Evolutionary conservation across 2,329 filamentous ascomycete genomes (phyloP), one percentile per base, ranked within the genome.

Genomic region (Colletotrichum shisoi): DNA sequence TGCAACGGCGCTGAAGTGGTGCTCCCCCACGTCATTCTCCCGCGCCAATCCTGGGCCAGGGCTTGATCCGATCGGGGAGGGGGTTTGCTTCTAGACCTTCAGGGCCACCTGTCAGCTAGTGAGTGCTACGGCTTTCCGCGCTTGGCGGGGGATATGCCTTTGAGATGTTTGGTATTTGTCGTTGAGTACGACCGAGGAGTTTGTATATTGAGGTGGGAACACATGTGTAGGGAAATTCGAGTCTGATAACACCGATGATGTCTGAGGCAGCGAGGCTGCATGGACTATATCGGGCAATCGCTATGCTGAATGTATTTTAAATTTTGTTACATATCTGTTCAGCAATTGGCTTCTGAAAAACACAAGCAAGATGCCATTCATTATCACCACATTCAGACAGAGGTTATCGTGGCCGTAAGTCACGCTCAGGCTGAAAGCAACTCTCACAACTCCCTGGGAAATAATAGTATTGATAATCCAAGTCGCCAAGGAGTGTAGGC

Each of bases 11-110:
- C 62, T 60, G 62, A 46, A 31, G 53, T 42, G 52, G 59, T 34
- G 13, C 13, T 13, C 40, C 40, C 64, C 54, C 64, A 67, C 64
- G 64, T 56, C 64, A 67, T 64, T 59, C 64, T 67, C 54, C 61
- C 61, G 61, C 64, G 42, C 64, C 64, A 64, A 67, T 67, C 64
- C 61, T 39, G 40, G 46, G 54, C 31, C 64, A 44, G 60, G 53
- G 48, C 34, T 63, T 19, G 61, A 48, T 27, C 24, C 53, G 46
- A 19, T 53, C 45, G 24, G 51, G 42, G 24, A 17, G 53, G 46
- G 27, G 12, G 19, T 19, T n/a, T 27, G 24, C 45, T 59, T 63
- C 45, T 42, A 21, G 42, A 21, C 42, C 31, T 42, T 39, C 45
- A 9, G 15, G 21, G 39, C 17, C 53, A 54, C 44, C 34, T 13